A percentile compares a stretch with the other conserved stretches of the same genome.
Conservation (phyloP, 2,329 filamentous ascomycete species). For the Ciborinia camelliae region DNA sequence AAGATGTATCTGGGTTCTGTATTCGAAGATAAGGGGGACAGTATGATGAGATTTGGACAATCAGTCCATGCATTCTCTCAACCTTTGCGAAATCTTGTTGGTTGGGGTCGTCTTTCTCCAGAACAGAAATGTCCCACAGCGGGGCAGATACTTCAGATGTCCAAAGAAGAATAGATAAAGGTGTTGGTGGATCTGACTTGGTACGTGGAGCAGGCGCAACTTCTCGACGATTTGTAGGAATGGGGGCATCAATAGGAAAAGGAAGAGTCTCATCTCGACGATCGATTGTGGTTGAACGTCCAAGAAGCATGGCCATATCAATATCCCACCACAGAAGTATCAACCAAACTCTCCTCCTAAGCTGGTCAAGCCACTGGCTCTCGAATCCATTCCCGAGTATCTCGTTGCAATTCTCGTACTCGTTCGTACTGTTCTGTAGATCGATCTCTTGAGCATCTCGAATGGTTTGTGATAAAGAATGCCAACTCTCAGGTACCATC, state of each 20-base stretch:
- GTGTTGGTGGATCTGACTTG: conserved; percentile 50
- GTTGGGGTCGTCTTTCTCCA: conserved; percentile 54
- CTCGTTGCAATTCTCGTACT: conserved; percentile 41
- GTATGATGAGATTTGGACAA: conserved; percentile 46
- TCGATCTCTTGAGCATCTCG: conserved; percentile 61
- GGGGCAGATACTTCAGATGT: conserved; percentile 46
- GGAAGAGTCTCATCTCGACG: conserved; percentile 45
- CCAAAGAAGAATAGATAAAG: conserved; percentile 52
- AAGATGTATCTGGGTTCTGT: conserved; percentile 54
- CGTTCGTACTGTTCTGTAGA: conserved; percentile 51
- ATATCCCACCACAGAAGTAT: conserved; percentile 47
- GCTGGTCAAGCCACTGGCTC: conserved; percentile 56
- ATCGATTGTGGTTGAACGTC: conserved; percentile 47
- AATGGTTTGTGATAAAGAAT: conserved; percentile 50
- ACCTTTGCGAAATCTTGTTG: conserved; percentile 53
- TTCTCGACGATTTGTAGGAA: conserved; percentile 47
- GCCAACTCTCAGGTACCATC: conserved; percentile 52
- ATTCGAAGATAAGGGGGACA: conserved; percentile 53
- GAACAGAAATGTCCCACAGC: conserved; percentile 47
- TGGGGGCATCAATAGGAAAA: conserved; percentile 52
- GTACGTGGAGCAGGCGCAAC: conserved; percentile 48
- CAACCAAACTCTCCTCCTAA: conserved; percentile 54
- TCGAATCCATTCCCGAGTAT: conserved; percentile 48
- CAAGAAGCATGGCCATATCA: conserved; percentile 38
- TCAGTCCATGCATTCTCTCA: conserved; percentile 50